Percentiles rank a stretch among this genome's conserved stretches.
These are phyloP conservation scores for Talaromyces sp. DNA, from an alignment of 2,329 filamentous ascomycete genomes.

Conservation along the genomic window DNA sequence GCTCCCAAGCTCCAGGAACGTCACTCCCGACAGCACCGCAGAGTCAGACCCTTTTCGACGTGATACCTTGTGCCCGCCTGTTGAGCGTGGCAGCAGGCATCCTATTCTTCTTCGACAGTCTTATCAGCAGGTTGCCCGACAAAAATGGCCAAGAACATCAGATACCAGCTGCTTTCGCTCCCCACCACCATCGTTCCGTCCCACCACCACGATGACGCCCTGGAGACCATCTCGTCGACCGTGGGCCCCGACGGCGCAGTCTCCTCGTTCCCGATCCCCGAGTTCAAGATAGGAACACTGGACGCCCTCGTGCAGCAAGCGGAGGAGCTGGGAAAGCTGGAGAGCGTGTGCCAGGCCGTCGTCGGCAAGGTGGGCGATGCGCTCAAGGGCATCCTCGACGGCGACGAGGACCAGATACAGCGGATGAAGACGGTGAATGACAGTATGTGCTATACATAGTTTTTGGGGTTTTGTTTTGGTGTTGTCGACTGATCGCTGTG, in stretches of 20 bases:
- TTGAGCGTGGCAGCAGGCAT: conserved; percentile 19
- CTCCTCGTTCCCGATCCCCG: conserved; percentile 74
- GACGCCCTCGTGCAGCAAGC: conserved; percentile 95
- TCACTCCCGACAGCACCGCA: not conserved
- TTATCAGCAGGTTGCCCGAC: not conserved
- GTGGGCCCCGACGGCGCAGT: conserved; percentile 71
- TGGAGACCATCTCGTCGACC: conserved; percentile 68
- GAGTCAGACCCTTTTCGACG: not conserved
- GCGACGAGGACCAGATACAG: conserved; percentile 74
- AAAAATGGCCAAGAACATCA: conserved; percentile 46
- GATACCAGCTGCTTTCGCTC: conserved; percentile 85
- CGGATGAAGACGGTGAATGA: conserved; percentile 93
- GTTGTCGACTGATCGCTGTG: not conserved
- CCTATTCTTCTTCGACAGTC: not conserved
- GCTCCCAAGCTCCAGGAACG: conserved; percentile 4
- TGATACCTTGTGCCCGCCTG: conserved; percentile 19
- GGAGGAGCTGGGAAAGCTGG: conserved; percentile 88
- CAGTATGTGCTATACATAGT: conserved; percentile 62
- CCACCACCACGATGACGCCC: conserved; percentile 73
- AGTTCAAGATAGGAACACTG: conserved; percentile 96
- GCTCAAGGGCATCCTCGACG: conserved; percentile 74
- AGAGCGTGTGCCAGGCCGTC: conserved; percentile 71
- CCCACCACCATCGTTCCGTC: conserved; percentile 82
- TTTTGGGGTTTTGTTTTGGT: not conserved
- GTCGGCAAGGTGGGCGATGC: conserved; percentile 87